phyloP scores from a whole-genome alignment of 495 filamentous ascomycete genomes.

The Cetradonia linearis region DNA sequence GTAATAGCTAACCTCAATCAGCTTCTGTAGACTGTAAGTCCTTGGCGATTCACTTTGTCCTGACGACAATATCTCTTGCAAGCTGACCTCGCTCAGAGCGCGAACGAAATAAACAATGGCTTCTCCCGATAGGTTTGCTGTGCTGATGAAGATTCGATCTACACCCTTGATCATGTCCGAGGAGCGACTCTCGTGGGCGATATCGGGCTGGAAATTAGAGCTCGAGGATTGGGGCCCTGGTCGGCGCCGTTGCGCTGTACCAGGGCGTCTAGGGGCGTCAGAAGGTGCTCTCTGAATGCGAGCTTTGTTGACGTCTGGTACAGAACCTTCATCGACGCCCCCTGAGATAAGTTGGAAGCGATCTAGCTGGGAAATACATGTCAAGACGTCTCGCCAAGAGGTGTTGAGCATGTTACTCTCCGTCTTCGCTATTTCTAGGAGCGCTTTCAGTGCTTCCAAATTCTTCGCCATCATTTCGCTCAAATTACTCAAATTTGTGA shows the following conservation, averaged over 20 bases:
- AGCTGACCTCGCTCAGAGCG: conserved; percentile 90
- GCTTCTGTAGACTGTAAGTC: conserved; percentile 93
- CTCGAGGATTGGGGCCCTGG: conserved; percentile 23
- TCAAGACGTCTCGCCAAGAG: conserved; percentile 91
- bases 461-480: conserved; percentile 95
- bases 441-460: conserved; percentile 78
- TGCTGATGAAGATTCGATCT: conserved; percentile 92
- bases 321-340: conserved; percentile 81
- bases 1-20: conserved; percentile 98
- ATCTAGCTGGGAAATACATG: conserved; percentile 93
- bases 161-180: conserved; percentile 87
- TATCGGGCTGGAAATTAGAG: conserved; percentile 66
- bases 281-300: conserved; percentile 48
- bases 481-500: conserved; percentile 90
- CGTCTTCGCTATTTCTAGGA: conserved; percentile 83
- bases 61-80: conserved; percentile 96
- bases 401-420: conserved; percentile 81
- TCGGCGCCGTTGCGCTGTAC: conserved; percentile 36
- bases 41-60: conserved; percentile 89
- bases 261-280: conserved; percentile 44
- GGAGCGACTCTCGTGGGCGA: conserved; percentile 84
- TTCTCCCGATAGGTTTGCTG: conserved; percentile 82
- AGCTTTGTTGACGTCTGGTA: conserved; percentile 86
- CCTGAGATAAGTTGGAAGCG: conserved; percentile 89
- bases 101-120: conserved; percentile 97